Base-by-base conservation (phyloP, 2,329 filamentous ascomycete species). In the Colletotrichum zoysiae region DNA sequence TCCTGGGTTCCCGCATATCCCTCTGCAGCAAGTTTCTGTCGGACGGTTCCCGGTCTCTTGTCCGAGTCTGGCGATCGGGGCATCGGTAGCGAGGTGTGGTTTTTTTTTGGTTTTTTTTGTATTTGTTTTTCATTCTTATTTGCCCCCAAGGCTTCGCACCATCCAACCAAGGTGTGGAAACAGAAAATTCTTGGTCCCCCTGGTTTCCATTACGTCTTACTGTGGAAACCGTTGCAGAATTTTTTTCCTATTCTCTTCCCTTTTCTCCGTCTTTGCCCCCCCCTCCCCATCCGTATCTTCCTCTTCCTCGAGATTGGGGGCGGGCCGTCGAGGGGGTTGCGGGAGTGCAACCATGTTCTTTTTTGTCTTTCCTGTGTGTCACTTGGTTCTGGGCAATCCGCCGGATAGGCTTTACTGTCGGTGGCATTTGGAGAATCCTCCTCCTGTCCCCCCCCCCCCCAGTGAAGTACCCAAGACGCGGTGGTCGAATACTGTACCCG, bases 171-270 rank as follows among this genome's bases (percentile, higher is more conserved):
- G 26, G 57, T 30, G 50, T 48, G 57, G 50, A 67, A 56, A 61
- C n/a, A n/a, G n/a, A 42, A 35, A 61, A 48, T 26, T 61, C 46
- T 48, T 48, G 46, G 53, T 38, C 18, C 26, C 44, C 69, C 69
- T 58, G 38, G 69, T 68, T 71, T 71, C 46, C 40, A 44, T 71
- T 71, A 71, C 69, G 69, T 71, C 65, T 71, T 71, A 46, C 23
- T 30, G 69, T 71, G 69, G 69, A 56, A 63, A 60, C 53, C 9
- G 26, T 42, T 48, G 65, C 69, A 71, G 69, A 71, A 42, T 26
- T 69, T 71, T 71, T 69, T 51, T 4, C 6, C 30, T 30, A 4
- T 30, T 30, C 30, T 30, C 30, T 30, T 30, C 30, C 30, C 30
- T 3, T 3, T 7, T 23, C 20, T 11, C 18, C 20, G 1, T 26